Conservation (phyloP, 1,284 basidiomycete genomes). For the Ceratobasidium sp. region DNA sequence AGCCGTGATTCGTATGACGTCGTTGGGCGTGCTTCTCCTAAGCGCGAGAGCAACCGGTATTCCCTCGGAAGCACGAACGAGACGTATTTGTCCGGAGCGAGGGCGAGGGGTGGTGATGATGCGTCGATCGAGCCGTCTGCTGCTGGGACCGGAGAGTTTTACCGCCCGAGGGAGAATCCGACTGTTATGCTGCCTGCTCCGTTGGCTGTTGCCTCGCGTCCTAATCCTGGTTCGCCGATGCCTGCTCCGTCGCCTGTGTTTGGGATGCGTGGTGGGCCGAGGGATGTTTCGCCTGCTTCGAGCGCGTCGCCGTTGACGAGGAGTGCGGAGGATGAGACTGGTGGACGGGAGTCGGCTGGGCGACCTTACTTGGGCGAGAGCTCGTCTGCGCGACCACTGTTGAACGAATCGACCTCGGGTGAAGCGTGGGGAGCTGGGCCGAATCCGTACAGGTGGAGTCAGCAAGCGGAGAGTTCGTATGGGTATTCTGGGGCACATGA, state of each 20-base stretch:
- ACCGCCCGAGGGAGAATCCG: constrained; percentile 40
- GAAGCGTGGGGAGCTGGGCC: constrained; percentile 37
- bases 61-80: constrained; percentile 84
- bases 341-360: neutral
- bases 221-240: constrained; percentile 6
- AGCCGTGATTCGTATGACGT: constrained; percentile 82
- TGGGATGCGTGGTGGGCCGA: constrained; percentile 19
- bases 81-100: constrained; percentile 60
- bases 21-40: constrained; percentile 62
- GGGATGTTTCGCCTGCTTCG: constrained; percentile 29
- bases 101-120: constrained; percentile 11
- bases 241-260: neutral
- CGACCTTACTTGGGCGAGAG: constrained; percentile 21
- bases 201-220: constrained; percentile 37
- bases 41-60: constrained; percentile 75
- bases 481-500: constrained; percentile 30
- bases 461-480: constrained; percentile 18
- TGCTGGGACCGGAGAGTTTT: constrained; percentile 18
- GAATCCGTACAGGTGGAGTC: constrained; percentile 39
- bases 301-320: constrained; percentile 31
- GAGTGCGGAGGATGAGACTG: constrained; percentile 26
- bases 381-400: constrained; percentile 34
- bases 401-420: constrained; percentile 40
- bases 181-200: constrained; percentile 39
- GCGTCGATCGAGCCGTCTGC: constrained; percentile 35